Evolutionary conservation across 2,329 filamentous ascomycete genomes (phyloP), one percentile per base, ranked within the genome.

Genomic region (Harringtonia aguacate): DNA sequence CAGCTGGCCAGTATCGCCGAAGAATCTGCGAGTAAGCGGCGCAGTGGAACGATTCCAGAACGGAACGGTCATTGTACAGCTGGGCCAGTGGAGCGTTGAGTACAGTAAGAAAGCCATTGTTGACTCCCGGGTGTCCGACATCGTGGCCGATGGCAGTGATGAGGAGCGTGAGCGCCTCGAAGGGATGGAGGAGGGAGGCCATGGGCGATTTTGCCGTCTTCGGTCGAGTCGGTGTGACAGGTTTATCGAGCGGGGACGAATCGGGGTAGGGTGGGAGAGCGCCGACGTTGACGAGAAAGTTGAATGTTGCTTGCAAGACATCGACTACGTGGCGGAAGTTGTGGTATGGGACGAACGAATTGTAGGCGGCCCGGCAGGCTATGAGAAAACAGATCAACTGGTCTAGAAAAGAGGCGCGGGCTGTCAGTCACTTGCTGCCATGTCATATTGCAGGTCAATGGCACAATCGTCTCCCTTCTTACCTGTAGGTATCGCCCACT

Each of bases 241-340:
- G 34, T n/a, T 34, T 46, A 15, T 22, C 18, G 21, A 8, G 7
- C 17, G 29, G 18, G 3, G 38, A 13, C 6, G 41, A 21, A 5
- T 44, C n/a, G 27, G 75, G 75, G 61, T 84, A 92, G 7, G 76
- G 73, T 14, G 84, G 84, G 40, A 94, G 67, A 29, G 79, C 78
- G 45, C 86, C 85, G 41, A 95, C 81, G 50, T 79, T 78, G 44
- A 95, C 72, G 7, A 97, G 75, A 58, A 95, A 95, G 65, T 84
- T 81, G 61, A 95, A 97, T 4, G 88, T 79, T 2, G 90, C 94
- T 61, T 97, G 90, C 43, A 97, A 72, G 24, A 98, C 92, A 62
- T 98, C 92, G 49, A 95, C 83, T 20, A 95, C 92, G 63, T 98
- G 92, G 44, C 90, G 84, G 61, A 97, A 98, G 64, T 98, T 98